Conservation (phyloP, 2,329 filamentous ascomycete genomes). For the Aspergillus phoenicis region DNA sequence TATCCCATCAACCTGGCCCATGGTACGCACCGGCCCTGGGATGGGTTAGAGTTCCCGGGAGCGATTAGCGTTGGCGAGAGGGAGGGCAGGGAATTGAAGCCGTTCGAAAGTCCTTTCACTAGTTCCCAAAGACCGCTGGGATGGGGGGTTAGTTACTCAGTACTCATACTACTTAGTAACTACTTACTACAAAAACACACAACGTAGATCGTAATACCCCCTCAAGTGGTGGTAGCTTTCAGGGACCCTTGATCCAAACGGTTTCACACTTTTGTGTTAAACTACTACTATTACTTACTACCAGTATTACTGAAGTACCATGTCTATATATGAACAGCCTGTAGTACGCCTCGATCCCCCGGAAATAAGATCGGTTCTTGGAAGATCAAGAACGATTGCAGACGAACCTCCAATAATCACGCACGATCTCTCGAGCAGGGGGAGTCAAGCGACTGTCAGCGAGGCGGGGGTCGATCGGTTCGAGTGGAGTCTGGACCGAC, state of each 20-base stretch:
- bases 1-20: conserved; percentile 23
- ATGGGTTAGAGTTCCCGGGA: conserved; percentile 3
- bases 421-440: conserved; percentile 9
- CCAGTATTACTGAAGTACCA: too few relatives aligned
- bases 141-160: too few relatives aligned
- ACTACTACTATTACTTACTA: too few relatives aligned
- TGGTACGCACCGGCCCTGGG: conserved; percentile 4
- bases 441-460: not conserved
- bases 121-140: not conserved
- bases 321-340: not conserved
- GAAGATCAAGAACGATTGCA: conserved; percentile 11
- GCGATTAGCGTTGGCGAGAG: conserved; percentile 1
- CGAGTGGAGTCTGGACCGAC: conserved; percentile 15
- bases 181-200: too few relatives aligned
- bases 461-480: conserved; percentile 2
- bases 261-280: not conserved
- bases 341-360: conserved; percentile 13
- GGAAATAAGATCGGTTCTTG: conserved; percentile 17
- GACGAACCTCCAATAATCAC: conserved; percentile 18
- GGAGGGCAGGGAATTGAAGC: not conserved
- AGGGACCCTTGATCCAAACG: not conserved
- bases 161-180: too few relatives aligned
- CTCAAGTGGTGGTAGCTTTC: too few relatives aligned
- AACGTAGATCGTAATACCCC: too few relatives aligned
- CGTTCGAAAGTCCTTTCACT: not conserved